Percentiles rank a stretch among this genome's conserved stretches.
These are phyloP conservation scores for Coelomomyces lativittatus DNA, from an alignment of 371 early-diverging fungal species.

Conservation along the genomic window DNA sequence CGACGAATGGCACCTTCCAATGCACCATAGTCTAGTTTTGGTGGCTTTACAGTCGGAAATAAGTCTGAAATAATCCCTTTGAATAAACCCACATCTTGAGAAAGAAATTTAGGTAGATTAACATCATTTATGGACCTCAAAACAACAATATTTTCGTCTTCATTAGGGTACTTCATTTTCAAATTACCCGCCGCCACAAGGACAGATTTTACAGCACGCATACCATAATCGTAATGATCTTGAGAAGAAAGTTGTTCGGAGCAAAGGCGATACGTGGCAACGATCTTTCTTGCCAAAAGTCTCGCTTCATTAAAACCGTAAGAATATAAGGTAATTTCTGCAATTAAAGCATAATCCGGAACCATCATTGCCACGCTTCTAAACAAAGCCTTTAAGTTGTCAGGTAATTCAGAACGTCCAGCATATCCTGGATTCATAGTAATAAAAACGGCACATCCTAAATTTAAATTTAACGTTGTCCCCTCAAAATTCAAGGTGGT, in stretches of 20 bases:
- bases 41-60: constrained; percentile 31
- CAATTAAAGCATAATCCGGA: constrained; percentile 45
- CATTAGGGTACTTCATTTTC: constrained; percentile 20
- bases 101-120: constrained; percentile 40
- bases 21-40: constrained; percentile 26
- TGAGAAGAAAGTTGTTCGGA: constrained; percentile 44
- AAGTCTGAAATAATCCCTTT: constrained; percentile 39
- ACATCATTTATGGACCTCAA: constrained; percentile 33
- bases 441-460: constrained; percentile 37
- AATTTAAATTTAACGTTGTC: constrained; percentile 21
- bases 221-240: constrained; percentile 46
- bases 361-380: constrained; percentile 46
- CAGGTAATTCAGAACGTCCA: constrained; percentile 42
- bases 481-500: constrained; percentile 33
- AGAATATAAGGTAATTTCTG: constrained; percentile 33
- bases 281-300: constrained; percentile 35
- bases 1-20: constrained; percentile 14
- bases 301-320: constrained; percentile 40
- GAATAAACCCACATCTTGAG: constrained; percentile 38
- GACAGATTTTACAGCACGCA: constrained; percentile 43
- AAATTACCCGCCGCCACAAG: constrained; percentile 40
- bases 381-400: constrained; percentile 39
- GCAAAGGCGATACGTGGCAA: constrained; percentile 33
- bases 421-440: constrained; percentile 53
- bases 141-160: constrained; percentile 25